Percentiles rank a stretch among this genome's conserved stretches.
Evolutionary conservation across 2,329 filamentous ascomycete genomes (phyloP).

Genomic region (Pseudogymnoascus sp.): DNA sequence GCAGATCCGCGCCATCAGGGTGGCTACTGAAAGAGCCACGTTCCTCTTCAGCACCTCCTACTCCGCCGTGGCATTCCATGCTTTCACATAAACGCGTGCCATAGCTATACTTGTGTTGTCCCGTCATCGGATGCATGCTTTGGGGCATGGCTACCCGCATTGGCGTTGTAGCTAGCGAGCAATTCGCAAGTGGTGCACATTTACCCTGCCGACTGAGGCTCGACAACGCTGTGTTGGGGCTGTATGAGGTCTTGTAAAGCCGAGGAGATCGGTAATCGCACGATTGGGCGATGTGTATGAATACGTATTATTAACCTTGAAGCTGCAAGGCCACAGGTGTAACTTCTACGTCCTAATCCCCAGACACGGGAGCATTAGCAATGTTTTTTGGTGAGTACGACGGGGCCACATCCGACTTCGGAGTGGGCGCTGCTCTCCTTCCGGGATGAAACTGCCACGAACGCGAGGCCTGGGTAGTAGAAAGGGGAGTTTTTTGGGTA

Average conservation of each 20-base stretch:
- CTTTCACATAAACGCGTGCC: background rate
- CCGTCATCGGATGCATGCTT: background rate
- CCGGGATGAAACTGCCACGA: background rate
- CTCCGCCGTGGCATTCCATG: background rate
- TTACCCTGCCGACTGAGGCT: background rate
- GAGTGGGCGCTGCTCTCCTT: background rate
- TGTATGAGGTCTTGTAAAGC: background rate
- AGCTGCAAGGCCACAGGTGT: slow-evolving; percentile 3
- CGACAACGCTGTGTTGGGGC: background rate
- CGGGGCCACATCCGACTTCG: slow-evolving; percentile 4
- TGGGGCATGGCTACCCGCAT: background rate
- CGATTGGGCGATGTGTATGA: background rate
- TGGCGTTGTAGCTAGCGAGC: background rate
- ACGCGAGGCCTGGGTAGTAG: background rate
- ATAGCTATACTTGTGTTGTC: background rate
- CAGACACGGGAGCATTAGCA: slow-evolving; percentile 6
- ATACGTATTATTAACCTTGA: slow-evolving; percentile 1
- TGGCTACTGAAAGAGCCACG: background rate
- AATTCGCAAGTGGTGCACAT: background rate
- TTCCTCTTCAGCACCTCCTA: background rate
- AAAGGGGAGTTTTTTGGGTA: background rate
- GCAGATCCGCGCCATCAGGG: background rate
- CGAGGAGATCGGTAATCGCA: background rate
- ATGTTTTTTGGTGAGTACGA: background rate
- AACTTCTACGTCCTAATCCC: slow-evolving; percentile 8